Evolutionary conservation across 192 early-diverging fungal genomes (phyloP), one percentile per base, ranked within the genome.

Genomic region (Coemansia sp.): DNA sequence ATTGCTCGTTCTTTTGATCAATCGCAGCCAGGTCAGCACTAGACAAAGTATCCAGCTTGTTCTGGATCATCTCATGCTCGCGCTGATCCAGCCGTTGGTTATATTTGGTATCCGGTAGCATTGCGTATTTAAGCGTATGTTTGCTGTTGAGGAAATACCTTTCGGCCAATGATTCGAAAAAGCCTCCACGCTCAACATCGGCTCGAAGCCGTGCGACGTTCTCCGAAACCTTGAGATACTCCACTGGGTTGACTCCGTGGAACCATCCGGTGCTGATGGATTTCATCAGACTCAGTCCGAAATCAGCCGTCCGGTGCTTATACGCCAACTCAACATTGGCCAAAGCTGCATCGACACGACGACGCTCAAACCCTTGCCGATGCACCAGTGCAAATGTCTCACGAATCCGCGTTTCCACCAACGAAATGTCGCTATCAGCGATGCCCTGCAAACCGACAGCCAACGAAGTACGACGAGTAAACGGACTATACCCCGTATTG

Each of bases 381-480:
- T 85, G 81, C 14, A 88, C 89, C 28, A 87, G 65, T 4, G 89
- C 81, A 41, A 98, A 84, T 7, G 94, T 92, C 41, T 86, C 75
- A 48, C 72, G 75, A 34, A 98, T 90, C 1, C 81, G 89, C 17
- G 87, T 71, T 74, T 96, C 89, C 15, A 95, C 75, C 43, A 63
- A 22, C 4, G 82, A 61, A 18, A 92, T 85, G 73, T 96, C 91
- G 18, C 61, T 67, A 38, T 86, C 85, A 2, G 85, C 64, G 59
- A 96, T 90, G 5, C 96, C 96, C 67, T 97, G 95, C 55, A 98
- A 72, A 5, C 96, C 96, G 66, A 98, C 88, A 0, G 93, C 90
- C 8, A 98, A 72, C n/a, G 80, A 86, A 68, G 86, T 87, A 35
- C 85, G 77, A 55, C 74, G 72, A 18, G 70, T 74, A 39, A 58